Conservation (phyloP, 2,329 filamentous ascomycete genomes). For the Stagonosporopsis tanaceti region DNA sequence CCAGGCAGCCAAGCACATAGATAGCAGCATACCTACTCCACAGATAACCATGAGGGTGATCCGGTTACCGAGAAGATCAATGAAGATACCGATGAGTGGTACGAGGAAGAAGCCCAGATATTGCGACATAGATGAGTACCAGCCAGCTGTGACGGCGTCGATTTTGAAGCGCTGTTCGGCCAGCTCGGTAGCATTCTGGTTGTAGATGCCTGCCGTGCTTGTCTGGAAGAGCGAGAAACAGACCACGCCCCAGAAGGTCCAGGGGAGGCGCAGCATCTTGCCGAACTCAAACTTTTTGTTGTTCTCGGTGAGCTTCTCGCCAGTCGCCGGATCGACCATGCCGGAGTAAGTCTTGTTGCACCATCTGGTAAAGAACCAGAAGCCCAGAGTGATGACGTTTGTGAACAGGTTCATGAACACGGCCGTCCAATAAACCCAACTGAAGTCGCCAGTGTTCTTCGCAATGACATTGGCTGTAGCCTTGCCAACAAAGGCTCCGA, state of each 20-base stretch:
- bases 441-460: slow-evolving; percentile 65
- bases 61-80: slow-evolving; percentile 65
- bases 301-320: slow-evolving; percentile 67
- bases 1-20: slow-evolving; percentile 65
- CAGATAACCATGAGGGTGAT: slow-evolving; percentile 57
- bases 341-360: slow-evolving; percentile 58
- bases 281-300: slow-evolving; percentile 64
- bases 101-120: slow-evolving; percentile 67
- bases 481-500: slow-evolving; percentile 68
- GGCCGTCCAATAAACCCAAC: slow-evolving; percentile 68
- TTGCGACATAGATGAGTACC: slow-evolving; percentile 66
- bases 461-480: slow-evolving; percentile 68
- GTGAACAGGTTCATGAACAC: slow-evolving; percentile 72
- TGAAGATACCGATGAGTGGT: slow-evolving; percentile 63
- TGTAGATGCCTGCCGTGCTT: slow-evolving; percentile 62
- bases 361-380: slow-evolving; percentile 65
- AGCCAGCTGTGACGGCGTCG: slow-evolving; percentile 64
- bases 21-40: slow-evolving; percentile 59
- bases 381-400: slow-evolving; percentile 61
- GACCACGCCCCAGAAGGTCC: slow-evolving; percentile 66
- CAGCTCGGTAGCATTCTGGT: slow-evolving; percentile 67
- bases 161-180: slow-evolving; percentile 67
- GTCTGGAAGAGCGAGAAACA: slow-evolving; percentile 67
- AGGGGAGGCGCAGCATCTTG: slow-evolving; percentile 66
- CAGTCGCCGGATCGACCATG: slow-evolving; percentile 63